Evolutionary conservation across 192 early-diverging fungal species (phyloP).

Genomic region (Neocallimastix lanati): DNA sequence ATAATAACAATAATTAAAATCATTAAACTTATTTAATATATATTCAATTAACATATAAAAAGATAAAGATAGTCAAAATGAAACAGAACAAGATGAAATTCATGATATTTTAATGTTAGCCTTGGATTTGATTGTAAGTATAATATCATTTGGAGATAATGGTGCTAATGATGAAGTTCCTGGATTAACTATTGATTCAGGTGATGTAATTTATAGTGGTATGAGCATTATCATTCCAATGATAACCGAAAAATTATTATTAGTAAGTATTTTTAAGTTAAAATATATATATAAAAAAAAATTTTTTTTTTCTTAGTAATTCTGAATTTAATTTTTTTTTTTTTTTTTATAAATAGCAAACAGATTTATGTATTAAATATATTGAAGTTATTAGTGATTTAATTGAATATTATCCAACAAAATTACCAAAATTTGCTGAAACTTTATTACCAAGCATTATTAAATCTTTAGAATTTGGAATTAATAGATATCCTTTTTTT

Average conservation of each 20-base stretch:
- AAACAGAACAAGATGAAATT: background rate
- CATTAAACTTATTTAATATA: too few species aligned
- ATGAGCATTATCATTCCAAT: slow-evolving; percentile 49
- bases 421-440: slow-evolving; percentile 22
- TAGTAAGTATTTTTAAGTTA: slow-evolving; percentile 16
- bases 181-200: slow-evolving; percentile 4
- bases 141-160: background rate
- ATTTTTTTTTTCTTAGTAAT: too few species aligned
- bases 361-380: slow-evolving; percentile 41
- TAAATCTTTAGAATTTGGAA: slow-evolving; percentile 39
- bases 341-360: too few species aligned
- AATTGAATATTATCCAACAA: slow-evolving; percentile 43
- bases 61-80: background rate
- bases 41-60: too few species aligned
- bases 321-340: too few species aligned
- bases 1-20: too few species aligned
- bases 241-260: slow-evolving; percentile 49
- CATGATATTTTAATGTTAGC: background rate
- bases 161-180: background rate
- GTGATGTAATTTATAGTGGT: slow-evolving; percentile 53
- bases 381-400: slow-evolving; percentile 42
- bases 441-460: slow-evolving; percentile 31
- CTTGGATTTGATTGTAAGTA: background rate
- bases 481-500: too few species aligned
- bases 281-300: too few species aligned